Percentiles rank a stretch among this genome's conserved stretches.
phyloP scores from a whole-genome alignment of 495 filamentous ascomycete genomes.

The Podospora pseudoanserina region DNA sequence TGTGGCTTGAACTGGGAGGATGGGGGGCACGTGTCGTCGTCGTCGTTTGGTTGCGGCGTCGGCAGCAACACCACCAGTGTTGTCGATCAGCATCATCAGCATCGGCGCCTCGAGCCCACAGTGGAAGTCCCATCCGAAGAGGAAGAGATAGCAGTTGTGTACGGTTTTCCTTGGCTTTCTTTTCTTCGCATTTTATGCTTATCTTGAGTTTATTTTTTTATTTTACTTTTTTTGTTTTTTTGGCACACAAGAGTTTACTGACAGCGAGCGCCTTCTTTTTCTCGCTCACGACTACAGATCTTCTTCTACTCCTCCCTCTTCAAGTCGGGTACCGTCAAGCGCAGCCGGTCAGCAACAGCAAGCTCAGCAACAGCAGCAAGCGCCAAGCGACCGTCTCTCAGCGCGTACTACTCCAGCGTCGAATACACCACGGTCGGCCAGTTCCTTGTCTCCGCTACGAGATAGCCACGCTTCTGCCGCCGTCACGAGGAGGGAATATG shows the following conservation, averaged over 20 bases:
- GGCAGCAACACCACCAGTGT: not conserved
- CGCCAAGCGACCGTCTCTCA: slow-evolving; percentile 18
- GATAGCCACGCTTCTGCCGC: slow-evolving; percentile 25
- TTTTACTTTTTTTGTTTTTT: not conserved
- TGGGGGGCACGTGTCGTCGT: slow-evolving; percentile 46
- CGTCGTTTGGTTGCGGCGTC: not conserved
- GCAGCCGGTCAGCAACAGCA: not conserved
- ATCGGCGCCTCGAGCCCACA: slow-evolving; percentile 42
- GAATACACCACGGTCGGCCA: slow-evolving; percentile 33
- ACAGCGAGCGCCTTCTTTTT: not conserved
- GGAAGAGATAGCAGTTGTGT: slow-evolving; percentile 48
- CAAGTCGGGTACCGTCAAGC: slow-evolving; percentile 10
- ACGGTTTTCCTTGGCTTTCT: slow-evolving; percentile 48
- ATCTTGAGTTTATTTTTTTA: not conserved
- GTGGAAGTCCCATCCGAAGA: slow-evolving; percentile 49
- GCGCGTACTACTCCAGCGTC: slow-evolving; percentile 15
- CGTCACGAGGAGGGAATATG: slow-evolving; percentile 28
- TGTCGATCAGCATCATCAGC: slow-evolving; percentile 24
- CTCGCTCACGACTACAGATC: slow-evolving; percentile 8
- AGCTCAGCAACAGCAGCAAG: not conserved
- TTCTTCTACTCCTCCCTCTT: slow-evolving; percentile 17
- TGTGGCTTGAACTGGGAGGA: slow-evolving; percentile 51
- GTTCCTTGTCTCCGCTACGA: slow-evolving; percentile 44
- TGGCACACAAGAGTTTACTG: not conserved
- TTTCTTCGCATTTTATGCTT: slow-evolving; percentile 19